A percentile compares a stretch with the other conserved stretches of the same genome.
Evolutionary conservation across 225 moss, liverwort and hornwort species (phyloP).

Genomic region (Bryum argenteum): DNA sequence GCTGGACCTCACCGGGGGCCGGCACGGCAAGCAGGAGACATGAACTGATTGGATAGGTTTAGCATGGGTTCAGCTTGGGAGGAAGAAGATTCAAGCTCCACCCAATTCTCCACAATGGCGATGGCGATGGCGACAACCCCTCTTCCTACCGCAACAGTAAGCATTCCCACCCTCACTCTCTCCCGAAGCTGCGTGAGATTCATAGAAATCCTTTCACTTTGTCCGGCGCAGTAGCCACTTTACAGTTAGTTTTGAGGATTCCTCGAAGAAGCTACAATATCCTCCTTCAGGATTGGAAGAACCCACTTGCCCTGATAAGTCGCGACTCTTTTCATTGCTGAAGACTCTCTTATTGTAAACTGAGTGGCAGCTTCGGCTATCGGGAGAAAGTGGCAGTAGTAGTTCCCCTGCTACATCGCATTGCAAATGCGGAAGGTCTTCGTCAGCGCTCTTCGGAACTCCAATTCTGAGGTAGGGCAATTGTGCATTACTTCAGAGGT

Average conservation of each 20-base stretch:
- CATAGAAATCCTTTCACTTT: slow-evolving; percentile 4
- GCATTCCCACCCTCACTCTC: not conserved
- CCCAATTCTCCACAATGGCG: slow-evolving; percentile 6
- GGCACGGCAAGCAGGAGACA: too few species aligned
- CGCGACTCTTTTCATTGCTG: not conserved
- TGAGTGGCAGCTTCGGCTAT: slow-evolving; percentile 39
- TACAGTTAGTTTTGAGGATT: not conserved
- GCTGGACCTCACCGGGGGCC: too few species aligned
- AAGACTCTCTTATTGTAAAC: slow-evolving; percentile 12
- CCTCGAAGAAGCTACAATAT: not conserved
- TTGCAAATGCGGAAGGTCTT: slow-evolving; percentile 44
- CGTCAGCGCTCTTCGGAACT: slow-evolving; percentile 48
- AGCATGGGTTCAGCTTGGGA: not conserved
- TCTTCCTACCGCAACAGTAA: slow-evolving; percentile 33
- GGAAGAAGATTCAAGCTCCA: not conserved
- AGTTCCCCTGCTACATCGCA: slow-evolving; percentile 26
- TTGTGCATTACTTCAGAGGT: slow-evolving; percentile 5
- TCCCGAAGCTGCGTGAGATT: not conserved
- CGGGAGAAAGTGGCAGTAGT: slow-evolving; percentile 29
- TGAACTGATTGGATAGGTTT: slow-evolving; percentile 10
- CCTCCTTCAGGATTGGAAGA: not conserved
- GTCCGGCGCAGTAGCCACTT: not conserved
- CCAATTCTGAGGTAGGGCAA: slow-evolving; percentile 36
- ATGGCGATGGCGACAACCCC: slow-evolving; percentile 36
- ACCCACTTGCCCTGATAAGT: not conserved